A percentile compares a stretch with the other conserved stretches of the same genome.
These are phyloP conservation scores for Botryotinia calthae DNA, from an alignment of 2,329 filamentous ascomycete species.

Conservation along the genomic window DNA sequence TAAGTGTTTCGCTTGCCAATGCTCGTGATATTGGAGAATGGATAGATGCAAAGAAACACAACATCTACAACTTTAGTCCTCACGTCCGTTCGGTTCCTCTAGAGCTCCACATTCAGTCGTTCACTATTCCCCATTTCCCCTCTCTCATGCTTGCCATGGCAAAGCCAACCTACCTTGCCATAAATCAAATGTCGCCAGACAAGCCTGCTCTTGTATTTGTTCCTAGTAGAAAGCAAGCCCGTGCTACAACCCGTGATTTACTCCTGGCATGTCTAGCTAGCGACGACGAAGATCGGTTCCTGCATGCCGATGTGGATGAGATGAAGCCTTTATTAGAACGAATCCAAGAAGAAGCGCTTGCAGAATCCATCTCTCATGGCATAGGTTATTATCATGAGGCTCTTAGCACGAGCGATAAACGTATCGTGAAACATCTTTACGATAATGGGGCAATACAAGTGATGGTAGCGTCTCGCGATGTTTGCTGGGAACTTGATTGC, in stretches of 20 bases:
- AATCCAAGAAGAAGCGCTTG: constrained; percentile 81
- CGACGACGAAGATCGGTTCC: constrained; percentile 89
- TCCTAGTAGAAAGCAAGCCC: constrained; percentile 87
- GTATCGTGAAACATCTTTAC: constrained; percentile 90
- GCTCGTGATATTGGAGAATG: constrained; percentile 93
- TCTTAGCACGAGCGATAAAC: constrained; percentile 81
- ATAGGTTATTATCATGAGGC: constrained; percentile 98
- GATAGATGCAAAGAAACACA: constrained; percentile 97
- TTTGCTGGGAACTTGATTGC: constrained; percentile 91
- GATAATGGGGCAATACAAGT: constrained; percentile 69
- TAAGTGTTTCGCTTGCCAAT: constrained; percentile 90
- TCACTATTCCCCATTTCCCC: constrained; percentile 93
- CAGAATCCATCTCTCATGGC: constrained; percentile 86
- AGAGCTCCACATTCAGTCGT: constrained; percentile 93
- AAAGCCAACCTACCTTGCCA: constrained; percentile 85
- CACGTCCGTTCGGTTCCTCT: constrained; percentile 84
- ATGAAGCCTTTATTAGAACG: constrained; percentile 77
- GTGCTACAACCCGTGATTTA: constrained; percentile 81
- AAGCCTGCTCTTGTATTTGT: constrained; percentile 92
- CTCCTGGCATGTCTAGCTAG: constrained; percentile 84
- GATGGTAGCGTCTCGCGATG: constrained; percentile 75
- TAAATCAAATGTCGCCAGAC: constrained; percentile 81
- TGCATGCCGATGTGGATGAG: constrained; percentile 80
- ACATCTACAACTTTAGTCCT: constrained; percentile 98
- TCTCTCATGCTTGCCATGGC: constrained; percentile 99